Conservation (phyloP, 768 basidiomycete genomes). For the Termitomyces sp. region DNA sequence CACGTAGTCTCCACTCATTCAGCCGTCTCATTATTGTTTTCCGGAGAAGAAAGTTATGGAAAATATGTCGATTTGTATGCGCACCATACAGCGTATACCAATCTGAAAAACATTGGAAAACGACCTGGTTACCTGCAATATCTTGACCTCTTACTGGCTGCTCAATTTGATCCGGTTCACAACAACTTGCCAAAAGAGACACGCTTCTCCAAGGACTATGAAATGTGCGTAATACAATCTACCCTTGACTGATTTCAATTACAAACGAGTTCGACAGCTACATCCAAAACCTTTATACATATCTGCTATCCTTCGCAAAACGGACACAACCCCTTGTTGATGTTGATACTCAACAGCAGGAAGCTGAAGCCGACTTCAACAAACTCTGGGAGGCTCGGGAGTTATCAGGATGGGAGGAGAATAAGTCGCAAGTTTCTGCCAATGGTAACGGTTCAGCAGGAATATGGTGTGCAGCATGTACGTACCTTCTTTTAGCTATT, state of each 20-base stretch:
- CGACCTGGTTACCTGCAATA: constrained; percentile 91
- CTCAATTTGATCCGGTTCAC: constrained; percentile 61
- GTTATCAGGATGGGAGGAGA: constrained; percentile 71
- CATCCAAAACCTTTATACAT: constrained; percentile 75
- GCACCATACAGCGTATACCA: constrained; percentile 85
- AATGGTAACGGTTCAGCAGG: constrained; percentile 49
- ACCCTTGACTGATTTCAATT: constrained; percentile 2
- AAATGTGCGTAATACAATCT: constrained; percentile 50
- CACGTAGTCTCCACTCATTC: not conserved
- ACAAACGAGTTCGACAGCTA: constrained; percentile 50
- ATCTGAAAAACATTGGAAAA: constrained; percentile 81
- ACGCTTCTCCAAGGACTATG: constrained; percentile 72
- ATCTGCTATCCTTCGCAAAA: constrained; percentile 83
- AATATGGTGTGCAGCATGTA: constrained; percentile 95
- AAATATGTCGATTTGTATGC: constrained; percentile 92
- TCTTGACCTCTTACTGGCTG: constrained; percentile 77
- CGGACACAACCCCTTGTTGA: constrained; percentile 84
- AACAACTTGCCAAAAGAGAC: constrained; percentile 66
- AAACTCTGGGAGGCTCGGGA: constrained; percentile 77
- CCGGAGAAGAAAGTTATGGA: constrained; percentile 94
- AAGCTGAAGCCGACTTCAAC: constrained; percentile 69
- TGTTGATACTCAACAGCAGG: constrained; percentile 61
- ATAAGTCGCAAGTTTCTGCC: constrained; percentile 35
- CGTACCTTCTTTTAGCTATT: constrained; percentile 28
- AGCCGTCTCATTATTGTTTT: constrained; percentile 87